Percentiles rank a stretch among this genome's conserved stretches.
Evolutionary conservation across 2,329 filamentous ascomycete genomes (phyloP).

Genomic region (Elsinoe fawcettii): DNA sequence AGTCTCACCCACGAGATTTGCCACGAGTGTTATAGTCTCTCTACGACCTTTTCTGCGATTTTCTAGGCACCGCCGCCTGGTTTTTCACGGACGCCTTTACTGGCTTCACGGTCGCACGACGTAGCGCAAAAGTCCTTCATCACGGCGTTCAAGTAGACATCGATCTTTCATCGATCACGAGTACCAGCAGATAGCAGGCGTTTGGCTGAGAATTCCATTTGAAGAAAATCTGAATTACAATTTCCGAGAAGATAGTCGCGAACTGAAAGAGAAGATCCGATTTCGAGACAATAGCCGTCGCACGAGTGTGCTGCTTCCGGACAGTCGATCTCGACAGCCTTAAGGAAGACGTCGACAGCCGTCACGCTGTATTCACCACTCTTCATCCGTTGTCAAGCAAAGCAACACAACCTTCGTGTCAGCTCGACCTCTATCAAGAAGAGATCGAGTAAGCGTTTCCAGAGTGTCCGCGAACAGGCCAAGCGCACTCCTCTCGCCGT

Average conservation of each 20-base stretch:
- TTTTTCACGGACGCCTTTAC: constrained; percentile 53
- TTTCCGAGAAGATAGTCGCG: not conserved
- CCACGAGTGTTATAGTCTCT: not conserved
- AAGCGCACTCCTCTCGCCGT: constrained; percentile 24
- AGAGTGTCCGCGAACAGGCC: constrained; percentile 21
- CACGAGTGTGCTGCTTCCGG: not conserved
- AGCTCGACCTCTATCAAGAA: constrained; percentile 39
- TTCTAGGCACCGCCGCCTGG: constrained; percentile 22
- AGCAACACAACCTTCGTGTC: constrained; percentile 39
- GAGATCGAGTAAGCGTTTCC: constrained; percentile 33
- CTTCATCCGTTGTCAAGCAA: constrained; percentile 49
- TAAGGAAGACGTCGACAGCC: constrained; percentile 23
- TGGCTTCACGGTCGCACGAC: constrained; percentile 39
- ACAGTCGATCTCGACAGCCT: not conserved
- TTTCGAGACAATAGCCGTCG: not conserved
- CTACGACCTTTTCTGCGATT: constrained; percentile 32
- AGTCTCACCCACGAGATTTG: not conserved
- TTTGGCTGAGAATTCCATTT: not conserved
- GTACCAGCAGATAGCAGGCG: constrained; percentile 10
- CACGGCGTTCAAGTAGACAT: constrained; percentile 8
- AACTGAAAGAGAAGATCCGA: not conserved
- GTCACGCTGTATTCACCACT: constrained; percentile 66
- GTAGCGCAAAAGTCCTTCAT: constrained; percentile 6
- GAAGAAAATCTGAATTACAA: not conserved
- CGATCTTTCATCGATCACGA: not conserved